Evolutionary conservation across 148 eudicot species (phyloP).

Genomic region (Chenopodium berlandieri): DNA sequence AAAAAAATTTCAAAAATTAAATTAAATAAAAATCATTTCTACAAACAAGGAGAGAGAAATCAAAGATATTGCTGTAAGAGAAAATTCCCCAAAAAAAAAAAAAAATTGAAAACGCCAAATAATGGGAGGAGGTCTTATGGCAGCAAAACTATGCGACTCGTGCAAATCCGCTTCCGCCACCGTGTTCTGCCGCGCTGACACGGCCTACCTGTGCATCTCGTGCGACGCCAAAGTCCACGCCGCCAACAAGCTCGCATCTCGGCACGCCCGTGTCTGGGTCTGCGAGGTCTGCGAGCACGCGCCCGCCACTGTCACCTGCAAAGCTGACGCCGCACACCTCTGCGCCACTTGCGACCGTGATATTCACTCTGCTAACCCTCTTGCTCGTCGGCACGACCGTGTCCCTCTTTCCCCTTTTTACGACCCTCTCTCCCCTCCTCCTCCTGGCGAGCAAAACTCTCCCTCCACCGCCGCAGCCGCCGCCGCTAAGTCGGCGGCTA

Average conservation of each 20-base stretch:
- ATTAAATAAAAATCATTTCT: too few species aligned
- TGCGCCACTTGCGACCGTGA: conserved; percentile 60
- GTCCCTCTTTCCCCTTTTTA: conserved; percentile 49
- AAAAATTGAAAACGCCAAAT: neutral
- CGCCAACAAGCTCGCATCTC: conserved; percentile 38
- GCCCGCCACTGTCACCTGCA: conserved; percentile 57
- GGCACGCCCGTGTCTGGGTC: conserved; percentile 60
- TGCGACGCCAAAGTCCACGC: conserved; percentile 72
- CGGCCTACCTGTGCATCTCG: conserved; percentile 57
- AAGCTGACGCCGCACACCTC: conserved; percentile 62
- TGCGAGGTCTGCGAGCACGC: conserved; percentile 63
- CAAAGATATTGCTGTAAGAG: too few species aligned
- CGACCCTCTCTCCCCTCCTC: conserved; percentile 18
- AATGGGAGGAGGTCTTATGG: conserved; percentile 28
- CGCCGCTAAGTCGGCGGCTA: conserved; percentile 30
- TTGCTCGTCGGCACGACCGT: conserved; percentile 61
- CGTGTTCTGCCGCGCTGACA: conserved; percentile 67
- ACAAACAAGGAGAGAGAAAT: neutral
- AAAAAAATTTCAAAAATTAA: neutral
- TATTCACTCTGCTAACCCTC: conserved; percentile 64
- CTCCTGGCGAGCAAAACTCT: too few species aligned
- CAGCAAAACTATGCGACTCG: conserved; percentile 58
- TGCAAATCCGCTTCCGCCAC: conserved; percentile 54
- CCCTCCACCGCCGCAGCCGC: neutral
- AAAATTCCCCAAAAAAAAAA: too few species aligned